phyloP scores from a whole-genome alignment of 768 basidiomycete species.

The Agaricus blazei region DNA sequence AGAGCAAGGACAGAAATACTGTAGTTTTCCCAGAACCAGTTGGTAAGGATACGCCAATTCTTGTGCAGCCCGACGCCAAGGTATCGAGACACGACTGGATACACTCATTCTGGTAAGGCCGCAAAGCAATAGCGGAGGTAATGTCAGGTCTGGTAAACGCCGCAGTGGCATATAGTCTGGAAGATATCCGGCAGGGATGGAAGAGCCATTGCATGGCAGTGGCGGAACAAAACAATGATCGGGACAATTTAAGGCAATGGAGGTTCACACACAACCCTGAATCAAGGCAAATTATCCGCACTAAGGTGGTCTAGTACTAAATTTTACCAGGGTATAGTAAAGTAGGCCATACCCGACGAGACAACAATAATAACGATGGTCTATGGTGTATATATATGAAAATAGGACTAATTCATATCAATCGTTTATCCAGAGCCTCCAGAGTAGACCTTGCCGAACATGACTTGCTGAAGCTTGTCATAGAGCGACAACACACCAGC shows the following conservation, averaged over 20 bases:
- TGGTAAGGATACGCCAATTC: slow-evolving; percentile 81
- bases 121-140: slow-evolving; percentile 25
- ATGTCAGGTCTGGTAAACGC: slow-evolving; percentile 5
- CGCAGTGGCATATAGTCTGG: background rate
- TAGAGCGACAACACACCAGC: slow-evolving; percentile 99
- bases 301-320: slow-evolving; percentile 10
- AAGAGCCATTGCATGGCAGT: slow-evolving; percentile 1
- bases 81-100: slow-evolving; percentile 73
- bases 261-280: background rate
- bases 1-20: slow-evolving; percentile 81
- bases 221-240: background rate
- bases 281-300: slow-evolving; percentile 9
- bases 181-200: background rate
- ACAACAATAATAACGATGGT: slow-evolving; percentile 25
- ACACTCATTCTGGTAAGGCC: slow-evolving; percentile 89
- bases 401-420: slow-evolving; percentile 8
- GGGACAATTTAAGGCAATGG: background rate
- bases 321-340: slow-evolving; percentile 12
- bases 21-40: slow-evolving; percentile 90
- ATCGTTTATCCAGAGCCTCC: slow-evolving; percentile 42
- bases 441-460: slow-evolving; percentile 99
- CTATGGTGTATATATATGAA: slow-evolving; percentile 31
- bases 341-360: slow-evolving; percentile 11
- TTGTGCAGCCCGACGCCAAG: slow-evolving; percentile 56
- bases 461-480: slow-evolving; percentile 93